Evolutionary conservation across 768 basidiomycete genomes (phyloP), one percentile per base, ranked within the genome.

Genomic region (Hypsizygus marmoreus): DNA sequence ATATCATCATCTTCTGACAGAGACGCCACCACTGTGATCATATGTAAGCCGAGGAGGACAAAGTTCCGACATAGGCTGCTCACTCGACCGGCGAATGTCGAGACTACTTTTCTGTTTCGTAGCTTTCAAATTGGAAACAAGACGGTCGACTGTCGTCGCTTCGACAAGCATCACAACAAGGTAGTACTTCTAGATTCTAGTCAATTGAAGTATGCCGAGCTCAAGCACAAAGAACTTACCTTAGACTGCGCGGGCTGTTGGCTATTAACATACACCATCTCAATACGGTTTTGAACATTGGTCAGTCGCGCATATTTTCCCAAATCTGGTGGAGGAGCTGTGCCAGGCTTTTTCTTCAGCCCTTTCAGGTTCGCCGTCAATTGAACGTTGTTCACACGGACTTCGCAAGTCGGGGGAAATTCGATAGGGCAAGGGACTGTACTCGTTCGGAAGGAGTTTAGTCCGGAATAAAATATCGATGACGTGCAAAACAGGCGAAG

Each of bases 281-380:
- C 91, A 12, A 94, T 70, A 29, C 82, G 79, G 61, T 91, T 93
- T 26, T 70, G 67, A 33, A 70, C 61, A 7, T 66, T 67, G 37
- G 57, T 69, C 10, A 68, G 51, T 42, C 74, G 68, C 6, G 73
- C 63, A 48, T 71, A 70, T 53, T 72, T 70, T 29, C 69, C 68
- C 25, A 80, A 55, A 61, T 93, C 86, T 1, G 91, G 85, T 5
- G 93, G 93, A n/a, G 93, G 91, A 1, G 92, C 90, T 32, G 91
- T 95, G 3, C 93, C 93, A 22, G 91, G 88, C 56, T 90, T 94
- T 74, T 97, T 97, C 77, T 97, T 97, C 62, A 95, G 69, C 4
- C 94, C 94, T 64, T 92, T 92, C 51, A 93, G 65, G 63, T 86
- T 94, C 28, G 86, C 90, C 14, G 71, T 71, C 23, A 95, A 68